phyloP scores from a whole-genome alignment of 768 basidiomycete species.

The Kwoniella dejecticola region DNA sequence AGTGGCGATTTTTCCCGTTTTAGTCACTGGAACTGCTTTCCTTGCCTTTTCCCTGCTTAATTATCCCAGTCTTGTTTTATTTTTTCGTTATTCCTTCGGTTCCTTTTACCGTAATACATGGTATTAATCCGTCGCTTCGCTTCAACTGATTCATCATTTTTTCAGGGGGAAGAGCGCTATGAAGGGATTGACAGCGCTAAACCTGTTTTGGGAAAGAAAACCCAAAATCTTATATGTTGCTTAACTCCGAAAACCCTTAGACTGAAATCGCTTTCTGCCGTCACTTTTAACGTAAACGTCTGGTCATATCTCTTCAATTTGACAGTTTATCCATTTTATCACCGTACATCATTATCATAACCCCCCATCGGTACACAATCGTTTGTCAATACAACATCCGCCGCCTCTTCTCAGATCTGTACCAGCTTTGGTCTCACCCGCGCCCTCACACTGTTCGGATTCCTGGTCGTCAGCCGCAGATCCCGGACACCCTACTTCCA shows the following conservation, averaged over 20 bases:
- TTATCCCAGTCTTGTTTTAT: background rate
- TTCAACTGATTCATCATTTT: background rate
- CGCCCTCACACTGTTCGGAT: background rate
- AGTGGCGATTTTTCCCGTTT: too few species aligned
- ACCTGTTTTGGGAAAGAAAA: background rate
- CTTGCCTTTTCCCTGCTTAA: background rate
- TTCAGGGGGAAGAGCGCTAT: background rate
- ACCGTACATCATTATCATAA: background rate
- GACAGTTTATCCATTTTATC: background rate
- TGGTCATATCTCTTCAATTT: background rate
- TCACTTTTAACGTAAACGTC: conserved; percentile 1
- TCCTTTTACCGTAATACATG: background rate
- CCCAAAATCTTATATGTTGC: conserved; percentile 6
- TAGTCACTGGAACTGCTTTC: background rate
- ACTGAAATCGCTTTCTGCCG: background rate
- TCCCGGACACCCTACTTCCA: background rate
- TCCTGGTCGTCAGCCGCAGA: background rate
- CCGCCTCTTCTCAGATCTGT: background rate
- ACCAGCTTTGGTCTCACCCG: background rate
- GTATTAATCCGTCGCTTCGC: background rate
- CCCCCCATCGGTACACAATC: background rate
- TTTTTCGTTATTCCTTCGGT: background rate
- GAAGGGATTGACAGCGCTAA: background rate
- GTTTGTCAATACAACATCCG: background rate
- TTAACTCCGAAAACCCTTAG: conserved; percentile 9